Percentiles rank a stretch among this genome's conserved stretches.
Conservation (phyloP, 2,329 filamentous ascomycete species). For the Paecilomyces niveus region DNA sequence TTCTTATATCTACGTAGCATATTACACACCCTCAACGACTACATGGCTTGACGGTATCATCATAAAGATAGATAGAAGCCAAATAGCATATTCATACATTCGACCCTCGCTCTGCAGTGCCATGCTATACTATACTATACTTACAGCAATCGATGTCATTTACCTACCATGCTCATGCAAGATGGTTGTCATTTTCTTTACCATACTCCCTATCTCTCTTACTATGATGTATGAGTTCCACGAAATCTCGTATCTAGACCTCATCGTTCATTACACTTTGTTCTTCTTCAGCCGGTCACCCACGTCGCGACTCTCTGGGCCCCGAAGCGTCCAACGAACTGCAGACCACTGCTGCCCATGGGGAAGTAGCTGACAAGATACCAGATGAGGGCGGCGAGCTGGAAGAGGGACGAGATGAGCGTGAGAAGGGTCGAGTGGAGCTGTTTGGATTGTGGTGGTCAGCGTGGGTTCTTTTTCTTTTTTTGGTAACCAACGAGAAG, state of each 20-base stretch:
- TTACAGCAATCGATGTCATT: background rate
- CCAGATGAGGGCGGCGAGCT: conserved; percentile 79
- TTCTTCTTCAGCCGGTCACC: conserved; percentile 61
- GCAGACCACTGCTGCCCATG: conserved; percentile 84
- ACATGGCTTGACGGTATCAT: too few species aligned
- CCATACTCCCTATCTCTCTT: background rate
- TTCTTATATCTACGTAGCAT: too few species aligned
- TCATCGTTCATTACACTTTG: background rate
- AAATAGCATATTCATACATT: too few species aligned
- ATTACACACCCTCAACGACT: too few species aligned
- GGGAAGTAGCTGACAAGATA: conserved; percentile 97
- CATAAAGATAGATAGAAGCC: too few species aligned
- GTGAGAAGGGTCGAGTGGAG: conserved; percentile 80
- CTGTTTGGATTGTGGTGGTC: conserved; percentile 40
- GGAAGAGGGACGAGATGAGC: conserved; percentile 72
- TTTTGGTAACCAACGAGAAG: conserved; percentile 4
- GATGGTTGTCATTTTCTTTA: background rate
- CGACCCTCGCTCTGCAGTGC: too few species aligned
- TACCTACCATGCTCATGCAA: background rate
- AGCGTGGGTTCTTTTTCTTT: conserved; percentile 4
- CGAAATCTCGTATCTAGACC: too few species aligned
- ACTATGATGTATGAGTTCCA: background rate
- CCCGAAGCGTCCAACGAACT: conserved; percentile 80
- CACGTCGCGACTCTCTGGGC: conserved; percentile 77
- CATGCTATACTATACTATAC: too few species aligned